A percentile compares a stretch with the other conserved stretches of the same genome.
Evolutionary conservation across 1,139 yeast species (phyloP).

Genomic region (Suhomyces panamericanus): DNA sequence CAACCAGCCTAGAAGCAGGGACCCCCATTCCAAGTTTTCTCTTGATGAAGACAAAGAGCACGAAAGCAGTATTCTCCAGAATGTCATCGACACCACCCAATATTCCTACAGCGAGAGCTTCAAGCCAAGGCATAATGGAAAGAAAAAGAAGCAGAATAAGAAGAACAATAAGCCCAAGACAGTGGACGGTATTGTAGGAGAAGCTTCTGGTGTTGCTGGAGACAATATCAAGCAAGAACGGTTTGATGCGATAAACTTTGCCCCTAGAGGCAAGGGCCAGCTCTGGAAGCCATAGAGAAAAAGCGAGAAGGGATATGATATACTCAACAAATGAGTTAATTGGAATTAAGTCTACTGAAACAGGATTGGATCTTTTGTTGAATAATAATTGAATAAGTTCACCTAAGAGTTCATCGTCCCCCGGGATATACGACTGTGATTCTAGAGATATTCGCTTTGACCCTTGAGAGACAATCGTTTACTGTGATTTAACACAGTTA

Average conservation of each 20-base stretch:
- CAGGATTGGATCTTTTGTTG: too few relatives aligned
- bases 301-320: too few relatives aligned
- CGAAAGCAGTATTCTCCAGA: constrained; percentile 34
- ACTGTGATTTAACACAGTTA: too few relatives aligned
- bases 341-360: too few relatives aligned
- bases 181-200: constrained; percentile 19
- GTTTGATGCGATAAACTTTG: constrained; percentile 49
- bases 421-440: too few relatives aligned
- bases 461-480: too few relatives aligned
- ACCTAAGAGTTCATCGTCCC: too few relatives aligned
- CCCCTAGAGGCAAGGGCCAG: constrained; percentile 55
- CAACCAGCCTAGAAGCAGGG: constrained; percentile 25
- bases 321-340: too few relatives aligned
- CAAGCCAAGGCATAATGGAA: too few relatives aligned
- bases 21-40: constrained; percentile 32
- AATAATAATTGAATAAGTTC: too few relatives aligned
- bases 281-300: constrained; percentile 45
- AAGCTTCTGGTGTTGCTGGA: constrained; percentile 22
- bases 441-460: too few relatives aligned
- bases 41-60: constrained; percentile 24
- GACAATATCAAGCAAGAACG: constrained; percentile 39
- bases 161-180: constrained; percentile 2
- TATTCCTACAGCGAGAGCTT: constrained; percentile 25
- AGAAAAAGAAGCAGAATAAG: too few relatives aligned
- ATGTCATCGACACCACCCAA: constrained; percentile 39